These are phyloP conservation scores for Aaosphaeria pasadenensis DNA, from an alignment of 2,329 filamentous ascomycete genomes.

Conservation along the genomic window DNA sequence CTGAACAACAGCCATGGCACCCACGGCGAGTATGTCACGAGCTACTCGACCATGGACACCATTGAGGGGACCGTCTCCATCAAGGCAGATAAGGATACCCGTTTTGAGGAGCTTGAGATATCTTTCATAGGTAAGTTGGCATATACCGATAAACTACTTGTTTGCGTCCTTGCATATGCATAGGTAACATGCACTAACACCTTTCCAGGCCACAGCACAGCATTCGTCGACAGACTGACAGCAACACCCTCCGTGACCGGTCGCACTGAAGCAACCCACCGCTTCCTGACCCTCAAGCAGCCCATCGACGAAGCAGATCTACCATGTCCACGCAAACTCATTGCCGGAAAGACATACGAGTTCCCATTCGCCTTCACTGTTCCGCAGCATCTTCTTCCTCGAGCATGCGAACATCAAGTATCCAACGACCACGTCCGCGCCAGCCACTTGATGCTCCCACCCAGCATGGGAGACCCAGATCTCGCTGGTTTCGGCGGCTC, in stretches of 20 bases:
- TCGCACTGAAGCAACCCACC: constrained; percentile 55
- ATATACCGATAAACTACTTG: not conserved
- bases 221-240: constrained; percentile 54
- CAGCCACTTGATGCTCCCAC: constrained; percentile 58
- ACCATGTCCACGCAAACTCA: constrained; percentile 53
- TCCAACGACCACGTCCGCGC: constrained; percentile 51
- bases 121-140: constrained; percentile 51
- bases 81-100: constrained; percentile 49
- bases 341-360: constrained; percentile 54
- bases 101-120: constrained; percentile 59
- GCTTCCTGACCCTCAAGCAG: constrained; percentile 61
- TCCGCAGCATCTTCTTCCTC: constrained; percentile 58
- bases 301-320: constrained; percentile 54
- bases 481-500: constrained; percentile 49
- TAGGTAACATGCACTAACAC: not conserved
- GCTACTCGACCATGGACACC: constrained; percentile 57
- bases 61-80: constrained; percentile 55
- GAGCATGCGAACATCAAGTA: constrained; percentile 55
- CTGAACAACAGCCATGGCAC: constrained; percentile 32
- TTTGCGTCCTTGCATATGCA: not conserved
- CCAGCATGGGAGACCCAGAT: constrained; percentile 59
- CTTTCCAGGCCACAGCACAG: constrained; percentile 47
- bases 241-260: constrained; percentile 52
- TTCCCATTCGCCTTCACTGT: constrained; percentile 65
- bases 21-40: constrained; percentile 36